Percentiles rank a stretch among this genome's conserved stretches.
Conservation (phyloP, 176 grass and related monocot genomes). For the Zoysia pacifica region DNA sequence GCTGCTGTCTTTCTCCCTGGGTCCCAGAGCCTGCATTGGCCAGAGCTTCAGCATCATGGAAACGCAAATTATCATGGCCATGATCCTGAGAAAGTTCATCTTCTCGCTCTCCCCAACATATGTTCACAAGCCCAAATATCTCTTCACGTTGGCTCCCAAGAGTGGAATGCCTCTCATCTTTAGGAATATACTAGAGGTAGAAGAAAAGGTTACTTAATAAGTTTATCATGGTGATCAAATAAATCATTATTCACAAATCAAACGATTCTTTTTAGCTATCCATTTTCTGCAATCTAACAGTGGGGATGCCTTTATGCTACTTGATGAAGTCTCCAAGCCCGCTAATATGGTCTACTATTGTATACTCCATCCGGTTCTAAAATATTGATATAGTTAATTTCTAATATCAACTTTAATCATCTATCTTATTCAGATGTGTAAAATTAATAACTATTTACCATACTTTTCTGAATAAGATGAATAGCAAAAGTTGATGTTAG, state of each 20-base stretch:
- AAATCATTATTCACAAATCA: neutral
- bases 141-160: constrained; percentile 36
- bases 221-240: neutral
- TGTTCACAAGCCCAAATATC: constrained; percentile 40
- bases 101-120: constrained; percentile 51
- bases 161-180: constrained; percentile 51
- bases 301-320: no score
- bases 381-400: no score
- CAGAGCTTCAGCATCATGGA: constrained; percentile 55
- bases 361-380: no score
- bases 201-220: neutral
- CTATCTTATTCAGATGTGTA: no score
- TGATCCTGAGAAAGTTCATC: constrained; percentile 49
- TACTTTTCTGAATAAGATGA: no score
- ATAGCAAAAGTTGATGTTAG: no score
- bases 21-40: constrained; percentile 48
- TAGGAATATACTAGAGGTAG: neutral
- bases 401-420: no score
- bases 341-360: no score
- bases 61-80: constrained; percentile 36
- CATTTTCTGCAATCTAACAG: no score
- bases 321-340: no score
- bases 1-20: constrained; percentile 45
- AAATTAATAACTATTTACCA: no score
- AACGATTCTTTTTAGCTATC: no score